Conservation (phyloP, 331 rosid genomes). For the Quercus lobata region DNA sequence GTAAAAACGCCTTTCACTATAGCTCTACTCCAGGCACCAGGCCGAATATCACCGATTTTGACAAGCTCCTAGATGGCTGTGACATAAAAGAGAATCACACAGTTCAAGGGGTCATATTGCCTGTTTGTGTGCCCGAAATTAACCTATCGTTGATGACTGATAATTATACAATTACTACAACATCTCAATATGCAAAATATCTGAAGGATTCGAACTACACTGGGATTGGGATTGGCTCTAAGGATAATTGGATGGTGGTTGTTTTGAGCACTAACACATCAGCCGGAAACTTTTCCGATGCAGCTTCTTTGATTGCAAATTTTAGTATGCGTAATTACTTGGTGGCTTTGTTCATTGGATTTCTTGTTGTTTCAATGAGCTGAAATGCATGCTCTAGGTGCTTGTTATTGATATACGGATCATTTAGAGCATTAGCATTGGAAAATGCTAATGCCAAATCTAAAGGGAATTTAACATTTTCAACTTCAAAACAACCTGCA, state of each 20-base stretch:
- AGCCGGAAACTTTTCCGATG: constrained; percentile 47
- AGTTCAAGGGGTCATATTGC: constrained; percentile 52
- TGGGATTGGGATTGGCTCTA: constrained; percentile 55
- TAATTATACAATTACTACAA: constrained; percentile 37
- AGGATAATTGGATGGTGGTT: constrained; percentile 65
- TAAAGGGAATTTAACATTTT: too few species aligned
- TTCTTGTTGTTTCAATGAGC: constrained; percentile 3
- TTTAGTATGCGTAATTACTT: constrained; percentile 16
- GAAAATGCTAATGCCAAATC: too few species aligned
- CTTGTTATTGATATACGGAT: background rate
- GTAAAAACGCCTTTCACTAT: constrained; percentile 6
- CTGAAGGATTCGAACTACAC: constrained; percentile 51
- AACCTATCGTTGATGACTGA: constrained; percentile 26
- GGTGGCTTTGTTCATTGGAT: constrained; percentile 10
- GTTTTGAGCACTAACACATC: constrained; percentile 39
- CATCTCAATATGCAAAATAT: constrained; percentile 30
- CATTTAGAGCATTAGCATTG: too few species aligned
- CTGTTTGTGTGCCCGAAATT: constrained; percentile 47
- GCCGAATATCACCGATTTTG: constrained; percentile 15
- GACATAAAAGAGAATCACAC: constrained; percentile 38
- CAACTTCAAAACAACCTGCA: too few species aligned
- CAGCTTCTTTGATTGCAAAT: constrained; percentile 23
- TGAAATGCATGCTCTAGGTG: background rate
- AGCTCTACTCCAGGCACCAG: constrained; percentile 11
- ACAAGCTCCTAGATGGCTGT: constrained; percentile 31